Evolutionary conservation across 148 eudicot genomes (phyloP), one percentile per base, ranked within the genome.

Genomic region (Persicaria maculosa): DNA sequence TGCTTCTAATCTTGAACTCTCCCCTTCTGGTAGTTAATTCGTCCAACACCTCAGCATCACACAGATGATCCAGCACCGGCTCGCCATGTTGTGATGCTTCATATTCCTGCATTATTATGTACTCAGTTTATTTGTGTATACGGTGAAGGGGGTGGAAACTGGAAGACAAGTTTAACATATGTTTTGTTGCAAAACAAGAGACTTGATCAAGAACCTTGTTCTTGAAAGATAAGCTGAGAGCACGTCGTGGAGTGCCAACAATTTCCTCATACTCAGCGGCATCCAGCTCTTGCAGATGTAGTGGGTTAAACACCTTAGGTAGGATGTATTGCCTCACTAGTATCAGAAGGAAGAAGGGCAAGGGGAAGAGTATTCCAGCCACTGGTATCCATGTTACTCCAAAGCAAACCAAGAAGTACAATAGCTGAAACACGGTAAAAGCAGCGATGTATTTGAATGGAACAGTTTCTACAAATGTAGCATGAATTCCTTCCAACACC

Each of bases 11-110:
- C 87, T 88, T 93, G 71, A 93, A 78, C 79, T 93, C 98, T 61
- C 98, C 98, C 82, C 98, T 86, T 53, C 78, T 86, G 10, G 97
- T 93, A 55, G 90, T 88, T 71, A 93, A 80, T 78, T 83, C 90
- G 67, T 93, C 98, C 48, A 91, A 81, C 71, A 91, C n/a, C 17
- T 58, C 77, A 75, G 88, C 97, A 15, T 84, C 88, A 67, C 72
- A 68, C 22, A 68, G 14, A 6, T 87, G 14, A 6, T 87, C 83
- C 72, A 77, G 72, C 47, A 43, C 72, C 15, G 72, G 22, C 7
- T 68, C 72, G 3, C 44, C 72, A 43, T 43, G 22, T 15, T 7
- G 47, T 4, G 72, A 48, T 14, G 50, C 50, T 68, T 68, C 72
- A 44, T 15, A n/a, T 68, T 68, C 72, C 72, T 44, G 47, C 48